Percentiles rank a stretch among this genome's conserved stretches.
Evolutionary conservation across 805 yeast genomes (phyloP).

Genomic region (Lachancea mirantina): DNA sequence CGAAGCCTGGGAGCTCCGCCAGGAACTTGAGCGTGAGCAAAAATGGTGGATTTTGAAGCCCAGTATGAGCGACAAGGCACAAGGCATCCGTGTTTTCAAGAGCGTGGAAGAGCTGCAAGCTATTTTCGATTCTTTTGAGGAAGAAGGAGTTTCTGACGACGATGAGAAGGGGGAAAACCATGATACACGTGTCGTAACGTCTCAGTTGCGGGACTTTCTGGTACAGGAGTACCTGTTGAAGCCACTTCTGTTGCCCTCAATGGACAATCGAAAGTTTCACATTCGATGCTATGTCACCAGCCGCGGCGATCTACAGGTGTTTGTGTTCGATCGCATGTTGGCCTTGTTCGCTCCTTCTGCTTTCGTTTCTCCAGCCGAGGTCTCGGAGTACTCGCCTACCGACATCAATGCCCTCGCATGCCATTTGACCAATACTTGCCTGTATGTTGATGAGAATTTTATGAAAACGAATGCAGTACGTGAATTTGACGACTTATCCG

Average conservation of each 20-base stretch:
- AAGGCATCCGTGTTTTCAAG: conserved; percentile 80
- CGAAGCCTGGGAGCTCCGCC: conserved; percentile 82
- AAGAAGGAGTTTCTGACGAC: conserved; percentile 53
- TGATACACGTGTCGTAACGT: conserved; percentile 63
- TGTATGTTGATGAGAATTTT: conserved; percentile 51
- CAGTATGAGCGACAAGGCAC: conserved; percentile 95
- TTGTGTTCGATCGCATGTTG: conserved; percentile 71
- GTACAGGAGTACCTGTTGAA: conserved; percentile 70
- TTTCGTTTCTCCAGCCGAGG: conserved; percentile 35
- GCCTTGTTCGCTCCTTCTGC: conserved; percentile 65
- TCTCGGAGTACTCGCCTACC: conserved; percentile 25
- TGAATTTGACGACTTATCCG: conserved; percentile 53
- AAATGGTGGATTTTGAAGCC: conserved; percentile 89
- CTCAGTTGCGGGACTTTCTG: conserved; percentile 85
- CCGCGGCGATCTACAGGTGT: conserved; percentile 67
- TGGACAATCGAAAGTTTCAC: conserved; percentile 75
- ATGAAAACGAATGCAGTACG: conserved; percentile 41
- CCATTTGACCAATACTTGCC: conserved; percentile 90
- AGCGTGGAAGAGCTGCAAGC: conserved; percentile 73
- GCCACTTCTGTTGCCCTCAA: conserved; percentile 60
- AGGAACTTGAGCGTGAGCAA: conserved; percentile 50
- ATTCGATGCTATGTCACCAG: conserved; percentile 78
- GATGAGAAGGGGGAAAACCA: conserved; percentile 45
- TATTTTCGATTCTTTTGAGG: conserved; percentile 82
- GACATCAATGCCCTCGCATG: conserved; percentile 46